These are phyloP conservation scores for Petasospora rhodanensis DNA, from an alignment of 1,139 yeast genomes.

Conservation along the genomic window DNA sequence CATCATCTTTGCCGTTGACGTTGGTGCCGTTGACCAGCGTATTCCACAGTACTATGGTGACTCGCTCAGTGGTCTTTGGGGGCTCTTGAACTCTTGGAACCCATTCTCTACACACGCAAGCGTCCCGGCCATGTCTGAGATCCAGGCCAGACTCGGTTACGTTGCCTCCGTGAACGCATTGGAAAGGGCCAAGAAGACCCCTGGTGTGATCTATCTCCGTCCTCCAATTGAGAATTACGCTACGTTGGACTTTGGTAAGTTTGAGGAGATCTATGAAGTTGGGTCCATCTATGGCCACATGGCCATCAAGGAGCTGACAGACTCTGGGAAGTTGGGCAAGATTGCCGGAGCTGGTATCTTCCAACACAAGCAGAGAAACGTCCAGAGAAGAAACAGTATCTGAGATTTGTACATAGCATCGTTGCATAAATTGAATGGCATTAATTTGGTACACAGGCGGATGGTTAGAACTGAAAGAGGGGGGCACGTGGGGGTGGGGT, in stretches of 20 bases:
- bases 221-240: constrained; percentile 94
- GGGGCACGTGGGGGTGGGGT: too few species aligned
- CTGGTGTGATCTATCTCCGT: constrained; percentile 84
- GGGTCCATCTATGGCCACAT: constrained; percentile 74
- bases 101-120: constrained; percentile 85
- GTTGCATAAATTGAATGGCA: constrained; percentile 2
- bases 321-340: constrained; percentile 50
- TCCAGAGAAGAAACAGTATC: constrained; percentile 62
- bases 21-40: constrained; percentile 90
- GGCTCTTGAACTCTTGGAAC: constrained; percentile 79
- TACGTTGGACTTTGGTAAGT: constrained; percentile 86
- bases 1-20: constrained; percentile 91
- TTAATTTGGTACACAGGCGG: too few species aligned
- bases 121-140: constrained; percentile 92
- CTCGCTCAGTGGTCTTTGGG: constrained; percentile 91
- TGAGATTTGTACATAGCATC: too few species aligned
- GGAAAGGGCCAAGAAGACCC: constrained; percentile 77
- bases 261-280: constrained; percentile 80
- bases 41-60: constrained; percentile 93
- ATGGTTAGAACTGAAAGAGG: too few species aligned
- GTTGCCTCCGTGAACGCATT: constrained; percentile 93
- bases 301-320: constrained; percentile 49
- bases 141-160: constrained; percentile 88
- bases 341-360: constrained; percentile 49
- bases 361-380: constrained; percentile 26